A percentile compares a stretch with the other conserved stretches of the same genome.
Evolutionary conservation across 1,284 basidiomycete genomes (phyloP).

Genomic region (Sanghuangporus baumii): DNA sequence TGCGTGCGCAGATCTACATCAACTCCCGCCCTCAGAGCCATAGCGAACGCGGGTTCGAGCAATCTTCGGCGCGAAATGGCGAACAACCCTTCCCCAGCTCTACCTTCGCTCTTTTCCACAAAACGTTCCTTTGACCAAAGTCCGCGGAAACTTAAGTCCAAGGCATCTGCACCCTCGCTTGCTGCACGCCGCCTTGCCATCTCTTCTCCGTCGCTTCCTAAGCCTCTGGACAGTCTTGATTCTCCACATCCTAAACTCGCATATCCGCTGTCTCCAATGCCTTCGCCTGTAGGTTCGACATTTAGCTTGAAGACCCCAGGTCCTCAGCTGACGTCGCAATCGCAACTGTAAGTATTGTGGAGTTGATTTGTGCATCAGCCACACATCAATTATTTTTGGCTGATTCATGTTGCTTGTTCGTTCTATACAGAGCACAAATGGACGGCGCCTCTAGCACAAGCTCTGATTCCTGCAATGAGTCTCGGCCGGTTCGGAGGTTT

Average conservation of each 20-base stretch:
- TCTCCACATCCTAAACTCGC: constrained; percentile 14
- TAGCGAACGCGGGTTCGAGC: background rate
- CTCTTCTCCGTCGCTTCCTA: constrained; percentile 15
- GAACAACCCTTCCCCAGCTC: background rate
- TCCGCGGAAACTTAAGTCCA: constrained; percentile 3
- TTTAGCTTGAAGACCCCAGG: constrained; percentile 6
- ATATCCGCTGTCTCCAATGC: constrained; percentile 17
- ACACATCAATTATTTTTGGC: background rate
- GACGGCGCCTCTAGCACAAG: background rate
- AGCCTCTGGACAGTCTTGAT: constrained; percentile 8
- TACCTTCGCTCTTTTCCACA: constrained; percentile 1
- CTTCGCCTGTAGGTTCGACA: constrained; percentile 12
- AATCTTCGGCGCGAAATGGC: background rate
- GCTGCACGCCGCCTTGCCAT: constrained; percentile 7
- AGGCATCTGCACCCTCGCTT: background rate
- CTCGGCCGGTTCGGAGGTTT: constrained; percentile 2
- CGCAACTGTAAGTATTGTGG: constrained; percentile 6
- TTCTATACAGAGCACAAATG: background rate
- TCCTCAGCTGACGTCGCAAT: constrained; percentile 2
- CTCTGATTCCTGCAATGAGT: background rate
- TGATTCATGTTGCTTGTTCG: background rate
- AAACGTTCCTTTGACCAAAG: constrained; percentile 1
- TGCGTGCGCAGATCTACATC: constrained; percentile 10
- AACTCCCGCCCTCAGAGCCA: constrained; percentile 9
- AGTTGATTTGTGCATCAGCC: background rate